Percentiles rank a stretch among this genome's conserved stretches.
phyloP scores from a whole-genome alignment of 176 grass and related monocot genomes.

The Juncus effusus region DNA sequence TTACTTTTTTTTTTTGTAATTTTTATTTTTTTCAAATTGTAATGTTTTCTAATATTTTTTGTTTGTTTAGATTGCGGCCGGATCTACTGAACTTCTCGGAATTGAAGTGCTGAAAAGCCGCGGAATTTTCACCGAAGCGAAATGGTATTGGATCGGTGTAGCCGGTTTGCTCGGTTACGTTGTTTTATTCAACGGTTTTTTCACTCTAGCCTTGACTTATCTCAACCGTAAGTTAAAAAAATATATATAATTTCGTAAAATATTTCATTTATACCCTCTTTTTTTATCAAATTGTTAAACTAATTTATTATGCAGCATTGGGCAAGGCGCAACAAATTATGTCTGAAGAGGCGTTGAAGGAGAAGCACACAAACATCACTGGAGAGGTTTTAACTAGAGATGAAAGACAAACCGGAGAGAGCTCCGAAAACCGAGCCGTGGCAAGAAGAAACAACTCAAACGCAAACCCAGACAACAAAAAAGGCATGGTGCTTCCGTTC shows the following conservation, averaged over 20 bases:
- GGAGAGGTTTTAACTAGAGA: constrained; percentile 29
- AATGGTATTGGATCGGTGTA: constrained; percentile 66
- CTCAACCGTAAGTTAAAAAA: constrained; percentile 45
- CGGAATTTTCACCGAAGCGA: constrained; percentile 43
- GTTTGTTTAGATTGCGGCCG: constrained; percentile 25
- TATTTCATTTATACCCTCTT: constrained; percentile 12
- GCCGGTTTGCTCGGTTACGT: constrained; percentile 50
- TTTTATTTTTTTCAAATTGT: constrained; percentile 6
- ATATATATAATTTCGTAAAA: constrained; percentile 8
- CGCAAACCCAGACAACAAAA: constrained; percentile 24
- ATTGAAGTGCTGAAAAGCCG: constrained; percentile 43
- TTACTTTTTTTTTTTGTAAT: constrained; percentile 14
- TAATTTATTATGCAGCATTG: constrained; percentile 30
- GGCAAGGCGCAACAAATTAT: constrained; percentile 43
- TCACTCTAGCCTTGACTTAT: constrained; percentile 48
- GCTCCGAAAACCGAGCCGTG: constrained; percentile 9
- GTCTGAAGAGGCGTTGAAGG: constrained; percentile 54
- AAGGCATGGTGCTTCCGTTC: constrained; percentile 66
- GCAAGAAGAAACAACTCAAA: constrained; percentile 32
- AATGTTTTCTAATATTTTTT: constrained; percentile 9
- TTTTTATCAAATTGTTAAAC: constrained; percentile 24
- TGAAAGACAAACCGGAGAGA: neutral
- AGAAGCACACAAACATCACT: constrained; percentile 59
- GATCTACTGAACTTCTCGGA: constrained; percentile 33
- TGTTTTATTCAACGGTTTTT: constrained; percentile 51